A percentile compares a stretch with the other conserved stretches of the same genome.
These are phyloP conservation scores for Leccinum angustisporum DNA, from an alignment of 1,284 basidiomycete species.

Conservation along the genomic window DNA sequence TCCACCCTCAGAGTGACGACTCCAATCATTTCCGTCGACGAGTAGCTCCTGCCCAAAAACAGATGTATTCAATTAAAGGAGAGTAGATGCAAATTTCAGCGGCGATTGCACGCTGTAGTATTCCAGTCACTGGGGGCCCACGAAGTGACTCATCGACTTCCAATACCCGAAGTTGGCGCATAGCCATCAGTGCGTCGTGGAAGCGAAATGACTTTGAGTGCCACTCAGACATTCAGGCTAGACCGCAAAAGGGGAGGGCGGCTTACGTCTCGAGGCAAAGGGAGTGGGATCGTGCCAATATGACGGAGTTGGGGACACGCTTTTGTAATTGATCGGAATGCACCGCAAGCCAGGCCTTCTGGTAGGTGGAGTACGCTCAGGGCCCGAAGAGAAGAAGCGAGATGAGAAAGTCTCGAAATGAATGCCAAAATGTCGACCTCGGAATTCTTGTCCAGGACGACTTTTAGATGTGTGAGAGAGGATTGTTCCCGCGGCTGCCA, in stretches of 20 bases:
- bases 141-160: conserved; percentile 28
- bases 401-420: conserved; percentile 24
- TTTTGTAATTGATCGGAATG: conserved; percentile 34
- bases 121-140: conserved; percentile 29
- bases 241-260: conserved; percentile 4
- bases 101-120: conserved; percentile 31
- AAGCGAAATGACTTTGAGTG: conserved; percentile 27
- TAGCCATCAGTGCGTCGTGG: conserved; percentile 27
- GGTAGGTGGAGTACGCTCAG: conserved; percentile 34
- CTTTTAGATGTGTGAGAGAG: conserved; percentile 30
- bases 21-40: conserved; percentile 38
- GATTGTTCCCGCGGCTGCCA: conserved; percentile 28
- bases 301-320: conserved; percentile 34
- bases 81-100: conserved; percentile 34
- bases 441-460: conserved; percentile 27
- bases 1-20: conserved; percentile 24
- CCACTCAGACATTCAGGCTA: conserved; percentile 22
- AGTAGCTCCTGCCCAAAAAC: conserved; percentile 30
- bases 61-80: conserved; percentile 31
- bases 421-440: conserved; percentile 28
- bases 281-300: conserved; percentile 35
- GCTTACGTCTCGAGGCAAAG: conserved; percentile 32
- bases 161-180: conserved; percentile 29
- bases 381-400: conserved; percentile 33
- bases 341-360: conserved; percentile 27